Conservation (phyloP, 345 rosid species). For the Murraya paniculata region DNA sequence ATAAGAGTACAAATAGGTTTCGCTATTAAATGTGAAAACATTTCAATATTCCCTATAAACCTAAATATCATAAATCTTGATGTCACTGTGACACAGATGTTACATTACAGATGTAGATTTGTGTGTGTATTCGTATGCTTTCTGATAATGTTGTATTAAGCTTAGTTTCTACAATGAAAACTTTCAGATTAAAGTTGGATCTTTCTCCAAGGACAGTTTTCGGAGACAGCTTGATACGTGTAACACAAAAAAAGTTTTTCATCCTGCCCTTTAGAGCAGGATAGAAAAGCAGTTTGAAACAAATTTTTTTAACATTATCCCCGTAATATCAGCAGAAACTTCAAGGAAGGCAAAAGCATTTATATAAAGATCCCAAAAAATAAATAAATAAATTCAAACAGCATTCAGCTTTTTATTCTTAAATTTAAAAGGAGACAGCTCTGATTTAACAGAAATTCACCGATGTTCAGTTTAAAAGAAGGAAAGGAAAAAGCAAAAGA, state of each 20-base stretch:
- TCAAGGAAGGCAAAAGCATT: background rate
- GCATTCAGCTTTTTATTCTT: background rate
- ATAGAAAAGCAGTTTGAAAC: background rate
- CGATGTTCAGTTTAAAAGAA: background rate
- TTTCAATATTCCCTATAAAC: background rate
- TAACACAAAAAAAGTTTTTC: background rate
- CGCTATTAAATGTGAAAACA: background rate
- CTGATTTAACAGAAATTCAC: background rate
- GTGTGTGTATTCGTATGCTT: background rate
- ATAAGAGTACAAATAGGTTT: too few species aligned
- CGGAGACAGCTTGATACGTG: background rate
- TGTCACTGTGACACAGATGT: background rate
- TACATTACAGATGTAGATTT: background rate
- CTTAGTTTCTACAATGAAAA: background rate
- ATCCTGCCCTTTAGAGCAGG: background rate
- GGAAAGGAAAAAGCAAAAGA: background rate
- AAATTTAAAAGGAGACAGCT: background rate
- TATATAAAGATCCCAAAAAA: background rate
- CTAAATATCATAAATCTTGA: background rate
- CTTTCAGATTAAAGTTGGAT: background rate
- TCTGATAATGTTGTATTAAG: background rate
- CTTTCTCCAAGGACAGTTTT: background rate
- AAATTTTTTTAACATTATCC: background rate
- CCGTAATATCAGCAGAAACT: background rate
- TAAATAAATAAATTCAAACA: background rate